Evolutionary conservation across 305 asterid genomes (phyloP).

Genomic region (Fraxinus ornus): DNA sequence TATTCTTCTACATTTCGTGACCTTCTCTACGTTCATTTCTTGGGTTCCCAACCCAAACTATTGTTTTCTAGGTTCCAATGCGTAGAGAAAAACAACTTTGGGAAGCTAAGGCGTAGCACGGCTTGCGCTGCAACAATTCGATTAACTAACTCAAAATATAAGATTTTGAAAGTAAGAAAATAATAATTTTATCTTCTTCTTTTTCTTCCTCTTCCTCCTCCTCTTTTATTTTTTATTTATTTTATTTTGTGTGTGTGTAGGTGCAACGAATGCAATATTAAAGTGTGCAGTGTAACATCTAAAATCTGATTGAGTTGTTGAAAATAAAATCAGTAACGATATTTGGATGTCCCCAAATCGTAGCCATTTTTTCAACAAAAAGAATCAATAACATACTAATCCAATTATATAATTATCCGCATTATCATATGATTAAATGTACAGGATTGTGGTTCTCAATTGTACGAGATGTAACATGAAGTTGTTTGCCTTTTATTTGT

Average conservation of each 20-base stretch:
- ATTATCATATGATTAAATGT: neutral
- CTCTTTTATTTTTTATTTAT: no score
- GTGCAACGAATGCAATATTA: neutral
- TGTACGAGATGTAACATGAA: neutral
- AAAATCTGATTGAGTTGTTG: neutral
- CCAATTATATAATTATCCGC: neutral
- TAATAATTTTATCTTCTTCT: no score
- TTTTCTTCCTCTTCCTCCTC: no score
- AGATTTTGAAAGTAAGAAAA: neutral
- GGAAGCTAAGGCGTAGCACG: neutral
- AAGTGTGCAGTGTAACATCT: no score
- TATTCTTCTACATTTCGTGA: neutral
- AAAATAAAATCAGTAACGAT: neutral
- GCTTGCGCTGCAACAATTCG: neutral
- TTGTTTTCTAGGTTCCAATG: neutral
- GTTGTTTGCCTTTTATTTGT: neutral
- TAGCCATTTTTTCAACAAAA: neutral
- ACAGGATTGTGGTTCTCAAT: neutral
- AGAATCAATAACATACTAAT: neutral
- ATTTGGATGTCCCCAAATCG: neutral
- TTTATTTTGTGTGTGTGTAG: neutral
- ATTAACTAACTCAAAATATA: neutral
- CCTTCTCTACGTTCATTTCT: neutral
- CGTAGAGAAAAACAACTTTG: neutral
- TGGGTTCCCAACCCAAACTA: neutral